Conservation (phyloP, 176 grass and related monocot species). For the Miscanthus lutarioriparius region DNA sequence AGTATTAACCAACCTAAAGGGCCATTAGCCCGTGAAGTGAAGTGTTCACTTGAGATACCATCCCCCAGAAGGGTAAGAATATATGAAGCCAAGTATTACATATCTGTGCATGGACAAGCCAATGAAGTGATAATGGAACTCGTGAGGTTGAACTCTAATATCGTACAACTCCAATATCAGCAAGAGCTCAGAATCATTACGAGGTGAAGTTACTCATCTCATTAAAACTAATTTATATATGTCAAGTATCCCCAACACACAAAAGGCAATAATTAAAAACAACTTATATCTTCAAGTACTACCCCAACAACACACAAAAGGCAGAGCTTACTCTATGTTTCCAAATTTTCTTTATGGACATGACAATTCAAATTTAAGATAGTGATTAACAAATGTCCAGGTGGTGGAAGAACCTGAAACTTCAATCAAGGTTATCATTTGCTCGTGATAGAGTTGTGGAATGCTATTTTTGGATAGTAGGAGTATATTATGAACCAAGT, state of each 20-base stretch:
- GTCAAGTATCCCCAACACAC: not conserved
- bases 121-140: not conserved
- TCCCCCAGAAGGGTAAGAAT: not conserved
- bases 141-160: not conserved
- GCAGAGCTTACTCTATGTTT: not conserved
- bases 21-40: not conserved
- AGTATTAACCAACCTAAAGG: not conserved
- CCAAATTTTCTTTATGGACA: not conserved
- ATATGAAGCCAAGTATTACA: not conserved
- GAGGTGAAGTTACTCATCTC: not conserved
- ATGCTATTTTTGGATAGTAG: constrained; percentile 11
- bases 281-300: not conserved
- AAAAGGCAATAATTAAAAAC: not conserved
- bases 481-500: constrained; percentile 7
- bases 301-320: not conserved
- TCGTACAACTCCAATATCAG: not conserved
- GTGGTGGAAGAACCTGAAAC: constrained; percentile 4
- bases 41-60: not conserved
- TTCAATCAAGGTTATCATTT: not conserved
- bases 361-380: not conserved
- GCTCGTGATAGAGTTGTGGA: constrained; percentile 18
- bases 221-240: not conserved
- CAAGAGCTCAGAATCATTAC: not conserved
- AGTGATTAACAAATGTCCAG: not conserved
- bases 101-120: not conserved